Evolutionary conservation across 306 rosid genomes (phyloP).

Genomic region (Alnus rubra): DNA sequence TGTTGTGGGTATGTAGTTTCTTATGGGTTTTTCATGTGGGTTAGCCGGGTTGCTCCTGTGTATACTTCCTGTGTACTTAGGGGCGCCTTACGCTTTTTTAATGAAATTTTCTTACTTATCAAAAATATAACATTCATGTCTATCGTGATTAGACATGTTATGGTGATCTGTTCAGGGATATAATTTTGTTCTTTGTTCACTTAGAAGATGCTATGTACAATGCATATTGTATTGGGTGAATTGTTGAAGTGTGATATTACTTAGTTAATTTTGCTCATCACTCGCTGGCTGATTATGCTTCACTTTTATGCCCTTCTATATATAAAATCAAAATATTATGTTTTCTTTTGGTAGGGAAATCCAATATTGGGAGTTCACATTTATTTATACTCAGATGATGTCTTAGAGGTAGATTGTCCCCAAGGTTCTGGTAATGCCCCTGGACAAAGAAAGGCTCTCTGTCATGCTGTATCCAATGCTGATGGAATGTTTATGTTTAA

Average conservation of each 20-base stretch:
- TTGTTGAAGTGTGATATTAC: background rate
- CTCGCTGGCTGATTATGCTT: conserved; percentile 6
- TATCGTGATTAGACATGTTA: background rate
- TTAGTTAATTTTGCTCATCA: background rate
- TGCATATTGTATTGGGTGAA: background rate
- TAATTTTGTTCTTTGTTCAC: background rate
- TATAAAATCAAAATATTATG: conserved; percentile 19
- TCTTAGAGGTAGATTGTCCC: conserved; percentile 78
- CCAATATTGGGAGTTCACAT: conserved; percentile 93
- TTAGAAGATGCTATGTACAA: background rate
- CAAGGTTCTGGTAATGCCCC: conserved; percentile 79
- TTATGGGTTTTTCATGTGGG: no score
- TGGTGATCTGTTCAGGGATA: background rate
- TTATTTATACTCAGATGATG: conserved; percentile 82
- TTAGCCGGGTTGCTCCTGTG: no score
- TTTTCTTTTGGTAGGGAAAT: conserved; percentile 66
- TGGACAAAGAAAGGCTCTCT: conserved; percentile 61
- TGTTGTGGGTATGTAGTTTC: no score
- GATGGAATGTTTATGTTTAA: conserved; percentile 76
- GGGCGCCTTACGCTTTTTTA: no score
- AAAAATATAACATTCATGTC: background rate
- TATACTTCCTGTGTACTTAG: no score
- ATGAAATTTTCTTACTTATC: no score
- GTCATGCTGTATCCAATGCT: conserved; percentile 88
- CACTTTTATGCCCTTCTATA: conserved; percentile 16